Conservation (phyloP, 169 alveolate species). For the Toxoplasma gondii region DNA sequence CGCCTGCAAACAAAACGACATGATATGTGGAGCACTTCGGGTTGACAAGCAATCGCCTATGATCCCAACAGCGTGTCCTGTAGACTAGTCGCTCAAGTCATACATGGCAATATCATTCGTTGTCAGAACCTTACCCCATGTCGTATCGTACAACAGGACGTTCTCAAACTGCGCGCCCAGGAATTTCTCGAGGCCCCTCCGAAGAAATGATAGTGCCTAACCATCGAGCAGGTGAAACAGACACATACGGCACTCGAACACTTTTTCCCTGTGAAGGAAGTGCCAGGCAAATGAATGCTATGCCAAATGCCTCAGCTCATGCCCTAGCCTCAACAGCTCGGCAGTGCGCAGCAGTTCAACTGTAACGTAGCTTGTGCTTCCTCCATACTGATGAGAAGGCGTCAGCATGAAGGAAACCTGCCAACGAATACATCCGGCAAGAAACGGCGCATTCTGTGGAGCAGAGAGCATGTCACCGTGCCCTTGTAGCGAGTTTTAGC, state of each 20-base stretch:
- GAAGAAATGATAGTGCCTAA: conserved; percentile 30
- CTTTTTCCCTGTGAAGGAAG: not conserved
- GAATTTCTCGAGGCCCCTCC: conserved; percentile 36
- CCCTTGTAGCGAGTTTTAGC: no score
- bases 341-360: no score
- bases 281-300: not conserved
- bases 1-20: conserved; percentile 30
- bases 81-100: not conserved
- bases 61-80: not conserved
- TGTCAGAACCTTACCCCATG: conserved; percentile 15
- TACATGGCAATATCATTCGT: not conserved
- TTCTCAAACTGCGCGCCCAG: conserved; percentile 38
- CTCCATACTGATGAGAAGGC: no score
- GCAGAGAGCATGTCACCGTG: no score
- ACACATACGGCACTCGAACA: no score
- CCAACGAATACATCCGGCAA: no score
- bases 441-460: no score
- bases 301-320: not conserved
- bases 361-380: no score
- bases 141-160: conserved; percentile 46
- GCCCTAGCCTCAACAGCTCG: not conserved
- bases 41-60: not conserved
- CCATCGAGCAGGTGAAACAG: not conserved
- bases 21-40: not conserved
- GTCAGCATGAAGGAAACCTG: no score